phyloP scores from a whole-genome alignment of 2,329 filamentous ascomycete species.

The Bipolaris sorokiniana region DNA sequence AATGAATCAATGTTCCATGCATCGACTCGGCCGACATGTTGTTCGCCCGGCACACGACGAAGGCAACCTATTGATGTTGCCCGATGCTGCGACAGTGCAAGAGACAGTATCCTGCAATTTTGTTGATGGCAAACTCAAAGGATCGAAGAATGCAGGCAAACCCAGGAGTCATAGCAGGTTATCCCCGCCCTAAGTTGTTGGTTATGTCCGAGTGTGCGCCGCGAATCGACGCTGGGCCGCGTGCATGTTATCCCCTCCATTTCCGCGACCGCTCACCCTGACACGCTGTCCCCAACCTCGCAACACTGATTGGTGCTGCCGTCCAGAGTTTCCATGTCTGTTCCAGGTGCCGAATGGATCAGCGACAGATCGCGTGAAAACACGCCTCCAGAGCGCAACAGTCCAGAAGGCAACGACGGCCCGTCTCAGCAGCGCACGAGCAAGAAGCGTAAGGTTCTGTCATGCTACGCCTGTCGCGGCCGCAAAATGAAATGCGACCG shows the following conservation, averaged over 20 bases:
- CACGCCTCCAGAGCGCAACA: conserved; percentile 32
- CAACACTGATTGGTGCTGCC: neutral
- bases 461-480: conserved; percentile 55
- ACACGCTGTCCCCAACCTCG: conserved; percentile 9
- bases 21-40: neutral
- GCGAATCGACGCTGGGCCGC: neutral
- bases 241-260: conserved; percentile 13
- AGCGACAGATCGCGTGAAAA: conserved; percentile 40
- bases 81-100: neutral
- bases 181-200: conserved; percentile 8
- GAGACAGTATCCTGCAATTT: neutral
- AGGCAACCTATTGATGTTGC: neutral
- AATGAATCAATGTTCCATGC: neutral
- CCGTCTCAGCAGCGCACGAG: conserved; percentile 49
- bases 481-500: conserved; percentile 58
- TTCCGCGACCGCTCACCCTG: conserved; percentile 35
- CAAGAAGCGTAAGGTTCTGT: conserved; percentile 55
- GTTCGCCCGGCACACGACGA: neutral
- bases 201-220: neutral
- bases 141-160: neutral
- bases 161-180: neutral
- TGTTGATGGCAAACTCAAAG: neutral
- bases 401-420: conserved; percentile 34
- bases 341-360: conserved; percentile 27
- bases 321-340: conserved; percentile 32